Evolutionary conservation across 441 rosid genomes (phyloP), one percentile per base, ranked within the genome.

Genomic region (Adansonia grandidieri): DNA sequence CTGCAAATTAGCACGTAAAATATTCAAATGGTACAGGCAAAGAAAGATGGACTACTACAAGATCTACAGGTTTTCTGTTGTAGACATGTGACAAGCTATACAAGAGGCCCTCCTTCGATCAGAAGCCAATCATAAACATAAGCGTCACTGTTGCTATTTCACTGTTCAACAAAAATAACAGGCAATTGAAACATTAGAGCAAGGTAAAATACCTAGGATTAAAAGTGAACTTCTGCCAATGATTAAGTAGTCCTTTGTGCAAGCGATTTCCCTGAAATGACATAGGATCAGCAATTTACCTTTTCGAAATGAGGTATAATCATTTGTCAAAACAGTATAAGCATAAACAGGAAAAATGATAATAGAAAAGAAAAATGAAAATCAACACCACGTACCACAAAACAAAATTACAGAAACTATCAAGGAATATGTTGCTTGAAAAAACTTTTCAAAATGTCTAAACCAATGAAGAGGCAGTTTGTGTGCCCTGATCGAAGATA

Each of bases 151-250:
- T 71, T 54, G 54, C 63, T 51, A 50, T 58, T 3, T 57, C 15
- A 50, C 37, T 66, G 24, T 54, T 20, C 44, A 37, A 64, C 48
- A 53, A 73, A 61, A 62, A 17, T 9, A 76, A 58, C 40, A 62
- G 65, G 44, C 20, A 50, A 76, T 45, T 20, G 32, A 50, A 83
- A 75, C 68, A 44, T 53, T 3, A 44, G 71, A 58, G 68, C 63
- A 68, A 72, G 79, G 67, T 17, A 60, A 79, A 75, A 84, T 83
- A 93, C 99, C 98, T 97, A 78, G 98, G 98, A 87, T 97, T 97
- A 88, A 94, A 91, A 60, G 96, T 92, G 87, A 94, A 94, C 86
- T 91, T 97, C 88, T 94, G 97, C 98, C 98, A 93, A 87, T 94
- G 98, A 85, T 84, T 97, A 83, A 94, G 86, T 80, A 97, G 89